Base-by-base conservation (phyloP, 371 early-diverging fungal species). In the Lichtheimia corymbifera region DNA sequence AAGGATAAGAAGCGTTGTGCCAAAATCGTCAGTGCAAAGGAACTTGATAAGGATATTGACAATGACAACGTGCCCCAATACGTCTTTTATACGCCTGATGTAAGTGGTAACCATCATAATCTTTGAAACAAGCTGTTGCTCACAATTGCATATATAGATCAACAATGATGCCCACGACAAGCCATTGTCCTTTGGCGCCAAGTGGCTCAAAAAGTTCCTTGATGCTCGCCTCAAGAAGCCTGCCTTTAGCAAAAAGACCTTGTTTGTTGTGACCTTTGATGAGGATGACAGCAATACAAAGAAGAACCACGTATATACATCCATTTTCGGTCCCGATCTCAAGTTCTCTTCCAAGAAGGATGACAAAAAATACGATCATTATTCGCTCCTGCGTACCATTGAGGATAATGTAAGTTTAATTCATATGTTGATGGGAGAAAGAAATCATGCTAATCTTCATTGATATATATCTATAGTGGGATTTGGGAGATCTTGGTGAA, bases 151-250 rank as follows among this genome's bases (percentile, higher is more conserved):
- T 14, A 6, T 60, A 58, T 68, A 72, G 71, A 66, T 81, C n/a
- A 65, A 71, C 43, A 78, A 88, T 66, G 83, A 85, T 53, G 85
- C 77, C 2, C 83, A 83, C 61, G 73, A 88, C 64, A 88, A 85
- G 20, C 68, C 71, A 30, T 61, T 84, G 47, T 59, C 63, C 1
- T 73, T 64, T 66, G 83, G 85, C 4, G 66, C 82, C 5, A 69
- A 67, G n/a, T 90, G 87, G 86, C 60, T 88, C 44, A 63, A 81
- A 24, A 63, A 59, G 4, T 86, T 83, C 64, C 66, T 91, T 50
- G 73, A 75, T 24, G 76, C 79, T 17, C 71, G 80, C 59, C 72
- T 91, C 28, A 67, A 74, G 28, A 68, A 80, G 20, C 64, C 72
- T 0, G 68, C 67, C 18, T 79, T 84, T 53, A 77, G 59, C 55